Base-by-base conservation (phyloP, 148 eudicot genomes). In the Agrostemma githago region DNA sequence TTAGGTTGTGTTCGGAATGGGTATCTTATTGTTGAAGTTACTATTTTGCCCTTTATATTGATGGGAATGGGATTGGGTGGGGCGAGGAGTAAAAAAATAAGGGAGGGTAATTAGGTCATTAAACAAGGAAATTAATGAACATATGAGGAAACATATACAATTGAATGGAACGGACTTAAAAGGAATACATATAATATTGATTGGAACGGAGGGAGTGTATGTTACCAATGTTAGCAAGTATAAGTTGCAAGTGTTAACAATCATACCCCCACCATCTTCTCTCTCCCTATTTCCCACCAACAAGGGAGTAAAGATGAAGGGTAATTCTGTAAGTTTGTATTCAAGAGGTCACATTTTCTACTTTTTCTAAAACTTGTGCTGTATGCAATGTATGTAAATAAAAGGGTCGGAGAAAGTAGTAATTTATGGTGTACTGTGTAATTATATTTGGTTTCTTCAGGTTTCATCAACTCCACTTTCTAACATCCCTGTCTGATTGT, bases 351-450 rank as follows among this genome's bases (percentile, higher is more conserved):
- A 51, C 56, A 9, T 51, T 10, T 51, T 6, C 3, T 9, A 15
- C 3, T 51, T 12, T 12, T 51, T 15, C 56, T 51, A 51, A 51
- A 51, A 51, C 56, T 10, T 51, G 11, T 51, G 56, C 56, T 51
- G 14, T 10, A 51, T 1, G 15, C 15, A 51, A 51, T 51, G 56
- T 51, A 51, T 15, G 56, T 51, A 51, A 51, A 10, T 51, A 12
- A 51, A 11, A 10, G 10, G 56, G 9, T 51, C 14, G 56, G 56
- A 51, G 54, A 14, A 14, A 8, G 54, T 48, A 39, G 34, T 79
- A 51, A 42, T 67, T 64, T 58, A 62, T 74, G 48, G 42, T 59
- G n/a, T 76, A n/a, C 59, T 3, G 16, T 70, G 15, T 43, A 66
- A 64, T 42, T 43, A 5, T 41, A 66, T 73, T 19, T 72, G 68